A percentile compares a stretch with the other conserved stretches of the same genome.
Evolutionary conservation across 78 protist species (phyloP).

Genomic region (Trichosphaerium sp.): DNA sequence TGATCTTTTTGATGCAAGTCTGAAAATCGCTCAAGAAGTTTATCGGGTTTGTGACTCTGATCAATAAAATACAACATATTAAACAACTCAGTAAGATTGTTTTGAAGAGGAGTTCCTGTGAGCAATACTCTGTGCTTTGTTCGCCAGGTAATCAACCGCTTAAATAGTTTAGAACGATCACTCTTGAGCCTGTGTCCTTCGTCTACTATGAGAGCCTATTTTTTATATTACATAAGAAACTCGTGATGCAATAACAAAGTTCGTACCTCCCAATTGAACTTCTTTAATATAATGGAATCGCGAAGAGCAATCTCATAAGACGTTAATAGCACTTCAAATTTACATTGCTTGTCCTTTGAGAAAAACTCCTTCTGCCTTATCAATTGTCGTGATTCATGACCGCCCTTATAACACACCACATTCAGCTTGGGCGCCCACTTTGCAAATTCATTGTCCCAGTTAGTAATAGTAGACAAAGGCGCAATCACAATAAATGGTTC

Average conservation of each 20-base stretch:
- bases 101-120: too few species aligned
- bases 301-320: slow-evolving; percentile 41
- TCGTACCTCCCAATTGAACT: slow-evolving; percentile 25
- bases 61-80: background rate
- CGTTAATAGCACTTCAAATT: slow-evolving; percentile 37
- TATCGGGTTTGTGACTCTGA: slow-evolving; percentile 53
- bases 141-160: background rate
- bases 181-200: slow-evolving; percentile 63
- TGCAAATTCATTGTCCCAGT: too few species aligned
- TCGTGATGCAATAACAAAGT: too few species aligned
- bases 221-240: too few species aligned
- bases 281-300: background rate
- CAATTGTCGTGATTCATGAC: slow-evolving; percentile 8
- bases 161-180: slow-evolving; percentile 6
- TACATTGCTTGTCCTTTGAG: too few species aligned
- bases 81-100: too few species aligned
- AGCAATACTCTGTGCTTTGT: too few species aligned
- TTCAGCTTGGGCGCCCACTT: slow-evolving; percentile 4
- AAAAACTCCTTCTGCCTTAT: too few species aligned
- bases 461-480: too few species aligned
- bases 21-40: slow-evolving; percentile 27
- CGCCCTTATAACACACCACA: slow-evolving; percentile 18
- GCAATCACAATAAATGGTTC: too few species aligned
- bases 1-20: too few species aligned
- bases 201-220: slow-evolving; percentile 32